Evolutionary conservation across 2,329 filamentous ascomycete genomes (phyloP), one percentile per base, ranked within the genome.

Genomic region (Fusarium goolgardi): DNA sequence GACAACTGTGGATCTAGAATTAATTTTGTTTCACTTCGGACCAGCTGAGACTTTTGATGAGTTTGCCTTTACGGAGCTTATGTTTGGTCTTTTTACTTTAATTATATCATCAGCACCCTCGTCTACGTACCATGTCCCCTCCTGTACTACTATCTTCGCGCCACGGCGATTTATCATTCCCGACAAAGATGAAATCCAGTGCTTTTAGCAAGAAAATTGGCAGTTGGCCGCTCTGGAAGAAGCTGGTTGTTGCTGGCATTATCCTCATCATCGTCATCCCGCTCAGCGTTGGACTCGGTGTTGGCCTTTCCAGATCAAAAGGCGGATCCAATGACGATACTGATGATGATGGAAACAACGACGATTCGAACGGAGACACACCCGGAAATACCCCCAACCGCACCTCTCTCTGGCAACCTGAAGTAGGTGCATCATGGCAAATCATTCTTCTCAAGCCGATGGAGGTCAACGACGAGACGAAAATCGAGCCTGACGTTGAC

Each of bases 341-440:
- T 11, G 34, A 39, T 25, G n/a, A n/a, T 13, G 32, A 29, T 15
- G 20, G 20, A 40, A 15, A n/a, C 15, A 25, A 29, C 35, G 31
- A 25, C 21, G 35, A 39, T 40, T 51, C 49, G 13, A 31, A 18
- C 25, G 13, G 5, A 13, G 25, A 40, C 31, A 40, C 13, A 2
- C n/a, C 49, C 23, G 32, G 12, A 3, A 21, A 29, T n/a, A 13
- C 6, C 15, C 10, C 49, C 8, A 55, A 55, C 71, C 71, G 60
- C 55, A 53, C 69, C 59, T 54, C 71, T 70, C 39, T 76, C 27
- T 90, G 87, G 87, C 78, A 82, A 55, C 88, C 88, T 3, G 70
- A 74, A 3, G 81, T 84, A 21, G 83, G 81, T 25, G 77, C 80
- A 5, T 81, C 82, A 3, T 91, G 87, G 87, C 88, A 91, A 71